phyloP scores from a whole-genome alignment of 2,329 filamentous ascomycete genomes.

The Bipolaris victoriae region DNA sequence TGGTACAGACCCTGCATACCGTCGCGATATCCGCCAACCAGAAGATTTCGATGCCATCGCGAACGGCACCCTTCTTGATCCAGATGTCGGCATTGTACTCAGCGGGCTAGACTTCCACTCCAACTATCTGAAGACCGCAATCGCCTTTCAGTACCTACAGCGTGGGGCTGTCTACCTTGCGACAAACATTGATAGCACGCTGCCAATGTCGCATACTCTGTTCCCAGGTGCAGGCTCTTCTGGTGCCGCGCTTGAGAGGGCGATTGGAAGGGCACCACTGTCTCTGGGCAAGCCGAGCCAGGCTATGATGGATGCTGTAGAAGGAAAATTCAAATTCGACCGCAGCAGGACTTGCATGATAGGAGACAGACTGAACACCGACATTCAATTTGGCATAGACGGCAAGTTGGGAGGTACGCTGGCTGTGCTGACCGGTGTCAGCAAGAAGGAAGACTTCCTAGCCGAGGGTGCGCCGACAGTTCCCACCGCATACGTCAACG shows the following conservation, averaged over 20 bases:
- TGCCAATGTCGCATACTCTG: slow-evolving; percentile 79
- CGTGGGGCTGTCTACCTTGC: slow-evolving; percentile 86
- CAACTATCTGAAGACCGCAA: slow-evolving; percentile 90
- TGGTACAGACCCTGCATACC: slow-evolving; percentile 79
- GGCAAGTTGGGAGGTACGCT: slow-evolving; percentile 89
- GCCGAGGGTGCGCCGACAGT: slow-evolving; percentile 70
- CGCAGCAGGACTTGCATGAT: slow-evolving; percentile 90
- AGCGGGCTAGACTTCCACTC: slow-evolving; percentile 92
- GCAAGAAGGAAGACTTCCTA: slow-evolving; percentile 82
- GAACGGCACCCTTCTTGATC: slow-evolving; percentile 75
- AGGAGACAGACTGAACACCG: slow-evolving; percentile 90
- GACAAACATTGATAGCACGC: slow-evolving; percentile 89
- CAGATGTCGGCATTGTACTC: slow-evolving; percentile 87
- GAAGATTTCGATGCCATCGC: slow-evolving; percentile 83
- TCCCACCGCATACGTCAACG: slow-evolving; percentile 84
- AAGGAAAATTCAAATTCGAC: slow-evolving; percentile 92
- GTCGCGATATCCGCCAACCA: slow-evolving; percentile 73
- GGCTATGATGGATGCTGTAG: slow-evolving; percentile 99
- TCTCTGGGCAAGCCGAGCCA: slow-evolving; percentile 93
- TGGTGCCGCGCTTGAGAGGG: slow-evolving; percentile 74
- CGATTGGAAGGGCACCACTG: slow-evolving; percentile 68
- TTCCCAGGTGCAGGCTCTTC: slow-evolving; percentile 92
- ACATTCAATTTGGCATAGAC: slow-evolving; percentile 94
- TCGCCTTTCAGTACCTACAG: slow-evolving; percentile 84
- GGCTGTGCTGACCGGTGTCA: slow-evolving; percentile 88